phyloP scores from a whole-genome alignment of 768 basidiomycete genomes.

The Auricularia cornea region DNA sequence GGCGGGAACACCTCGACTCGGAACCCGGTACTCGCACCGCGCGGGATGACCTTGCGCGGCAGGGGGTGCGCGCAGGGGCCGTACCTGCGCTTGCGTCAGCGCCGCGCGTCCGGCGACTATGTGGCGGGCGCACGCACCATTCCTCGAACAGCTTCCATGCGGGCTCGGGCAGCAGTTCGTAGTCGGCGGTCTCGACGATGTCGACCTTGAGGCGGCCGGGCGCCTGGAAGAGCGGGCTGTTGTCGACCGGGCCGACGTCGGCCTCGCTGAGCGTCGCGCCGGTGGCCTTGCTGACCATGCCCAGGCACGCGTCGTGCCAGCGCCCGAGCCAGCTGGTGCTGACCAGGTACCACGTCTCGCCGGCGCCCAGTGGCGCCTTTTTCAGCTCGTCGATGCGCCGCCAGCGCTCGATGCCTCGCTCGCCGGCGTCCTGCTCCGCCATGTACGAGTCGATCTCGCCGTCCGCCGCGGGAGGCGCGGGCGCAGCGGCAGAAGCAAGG shows the following conservation, averaged over 20 bases:
- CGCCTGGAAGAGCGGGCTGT: slow-evolving; percentile 51
- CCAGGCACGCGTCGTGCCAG: slow-evolving; percentile 67
- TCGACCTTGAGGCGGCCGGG: slow-evolving; percentile 37
- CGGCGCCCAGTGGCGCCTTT: slow-evolving; percentile 42
- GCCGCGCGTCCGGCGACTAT: not conserved
- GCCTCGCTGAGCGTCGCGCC: not conserved
- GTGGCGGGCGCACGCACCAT: slow-evolving; percentile 46
- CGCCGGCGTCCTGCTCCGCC: slow-evolving; percentile 25
- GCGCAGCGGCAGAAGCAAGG: no score
- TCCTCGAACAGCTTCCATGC: slow-evolving; percentile 59
- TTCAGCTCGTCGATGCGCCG: slow-evolving; percentile 40
- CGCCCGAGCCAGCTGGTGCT: slow-evolving; percentile 63
- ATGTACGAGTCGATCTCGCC: slow-evolving; percentile 52
- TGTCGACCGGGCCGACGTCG: slow-evolving; percentile 69
- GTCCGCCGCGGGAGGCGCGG: no score
- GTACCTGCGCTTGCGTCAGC: slow-evolving; percentile 46
- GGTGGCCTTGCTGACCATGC: slow-evolving; percentile 17
- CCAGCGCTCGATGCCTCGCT: slow-evolving; percentile 22
- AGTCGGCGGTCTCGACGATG: slow-evolving; percentile 54
- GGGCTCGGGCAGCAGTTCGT: slow-evolving; percentile 64
- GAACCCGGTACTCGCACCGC: slow-evolving; percentile 42
- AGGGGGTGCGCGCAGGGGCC: slow-evolving; percentile 49
- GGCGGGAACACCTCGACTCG: slow-evolving; percentile 69
- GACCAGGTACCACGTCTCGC: slow-evolving; percentile 76
- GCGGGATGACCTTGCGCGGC: slow-evolving; percentile 57